Conservation (phyloP, 106 monocot species). For the Apostasia shenzhenica region DNA sequence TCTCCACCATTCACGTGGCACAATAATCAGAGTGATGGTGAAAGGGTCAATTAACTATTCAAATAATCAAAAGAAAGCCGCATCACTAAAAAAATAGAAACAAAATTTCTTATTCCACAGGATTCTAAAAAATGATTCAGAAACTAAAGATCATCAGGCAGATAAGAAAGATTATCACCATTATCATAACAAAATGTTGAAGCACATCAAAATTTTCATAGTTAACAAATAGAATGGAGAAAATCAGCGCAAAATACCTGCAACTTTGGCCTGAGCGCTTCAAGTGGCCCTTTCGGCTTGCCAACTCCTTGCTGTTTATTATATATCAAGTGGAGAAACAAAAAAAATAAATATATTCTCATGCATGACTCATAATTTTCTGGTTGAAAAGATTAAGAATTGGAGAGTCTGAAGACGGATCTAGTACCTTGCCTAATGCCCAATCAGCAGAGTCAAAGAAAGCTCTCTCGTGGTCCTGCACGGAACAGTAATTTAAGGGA, state of each 20-base stretch:
- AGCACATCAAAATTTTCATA: not conserved
- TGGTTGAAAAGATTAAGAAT: not conserved
- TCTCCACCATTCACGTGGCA: too few relatives aligned
- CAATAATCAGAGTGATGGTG: too few relatives aligned
- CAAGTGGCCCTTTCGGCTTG: slow-evolving; percentile 87
- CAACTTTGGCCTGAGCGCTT: slow-evolving; percentile 91
- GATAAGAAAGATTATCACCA: too few relatives aligned
- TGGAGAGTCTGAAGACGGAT: not conserved
- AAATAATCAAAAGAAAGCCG: too few relatives aligned
- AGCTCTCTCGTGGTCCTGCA: slow-evolving; percentile 91
- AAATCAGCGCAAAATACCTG: slow-evolving; percentile 38
- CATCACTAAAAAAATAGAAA: not conserved
- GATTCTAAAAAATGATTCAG: not conserved
- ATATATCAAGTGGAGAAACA: slow-evolving; percentile 2
- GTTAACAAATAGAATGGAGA: not conserved
- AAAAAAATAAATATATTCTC: not conserved
- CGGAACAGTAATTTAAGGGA: not conserved
- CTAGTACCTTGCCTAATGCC: slow-evolving; percentile 90
- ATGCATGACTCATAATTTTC: not conserved
- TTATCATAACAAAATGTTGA: not conserved
- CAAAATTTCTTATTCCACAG: not conserved
- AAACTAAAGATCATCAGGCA: not conserved
- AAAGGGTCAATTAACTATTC: too few relatives aligned
- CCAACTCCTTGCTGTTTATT: slow-evolving; percentile 70
- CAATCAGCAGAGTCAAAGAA: slow-evolving; percentile 99